Percentiles rank a stretch among this genome's conserved stretches.
These are phyloP conservation scores for Canavalia ensiformis DNA, from an alignment of 306 rosid species.

Conservation along the genomic window DNA sequence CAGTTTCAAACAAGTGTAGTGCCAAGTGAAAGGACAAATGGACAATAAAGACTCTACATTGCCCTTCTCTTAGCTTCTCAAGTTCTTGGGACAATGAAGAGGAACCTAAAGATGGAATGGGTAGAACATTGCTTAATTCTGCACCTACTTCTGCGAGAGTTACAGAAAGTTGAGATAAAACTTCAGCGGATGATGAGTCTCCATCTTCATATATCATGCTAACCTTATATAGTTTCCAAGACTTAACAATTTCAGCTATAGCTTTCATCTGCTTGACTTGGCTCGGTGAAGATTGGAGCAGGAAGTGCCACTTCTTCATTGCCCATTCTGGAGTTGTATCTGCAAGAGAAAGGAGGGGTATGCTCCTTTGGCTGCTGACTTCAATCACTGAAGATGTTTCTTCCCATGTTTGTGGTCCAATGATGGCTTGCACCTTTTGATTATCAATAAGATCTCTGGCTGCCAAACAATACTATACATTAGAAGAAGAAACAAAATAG, in stretches of 20 bases:
- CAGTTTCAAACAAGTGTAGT: constrained; percentile 47
- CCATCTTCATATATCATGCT: constrained; percentile 57
- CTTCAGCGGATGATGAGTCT: constrained; percentile 49
- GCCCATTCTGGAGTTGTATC: constrained; percentile 62
- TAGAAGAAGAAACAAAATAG: not conserved
- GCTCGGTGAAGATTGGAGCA: constrained; percentile 56
- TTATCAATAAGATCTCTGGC: constrained; percentile 54
- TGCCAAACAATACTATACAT: constrained; percentile 32
- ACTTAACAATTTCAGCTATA: constrained; percentile 54
- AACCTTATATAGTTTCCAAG: constrained; percentile 50
- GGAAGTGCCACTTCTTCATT: constrained; percentile 51
- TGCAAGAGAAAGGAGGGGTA: constrained; percentile 57
- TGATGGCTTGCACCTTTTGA: constrained; percentile 55
- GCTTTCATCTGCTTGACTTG: constrained; percentile 54
- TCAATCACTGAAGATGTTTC: constrained; percentile 53
- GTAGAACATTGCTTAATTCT: constrained; percentile 40
- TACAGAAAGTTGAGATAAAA: constrained; percentile 46
- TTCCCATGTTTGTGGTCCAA: constrained; percentile 63
- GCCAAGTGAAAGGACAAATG: constrained; percentile 56
- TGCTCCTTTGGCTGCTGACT: constrained; percentile 43
- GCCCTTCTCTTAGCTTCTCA: constrained; percentile 50
- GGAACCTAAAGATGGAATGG: constrained; percentile 50
- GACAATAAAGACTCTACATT: constrained; percentile 54
- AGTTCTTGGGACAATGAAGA: constrained; percentile 54
- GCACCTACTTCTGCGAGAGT: constrained; percentile 49